Conservation (phyloP, 1,139 yeast species). For the Diutina rugosa region DNA sequence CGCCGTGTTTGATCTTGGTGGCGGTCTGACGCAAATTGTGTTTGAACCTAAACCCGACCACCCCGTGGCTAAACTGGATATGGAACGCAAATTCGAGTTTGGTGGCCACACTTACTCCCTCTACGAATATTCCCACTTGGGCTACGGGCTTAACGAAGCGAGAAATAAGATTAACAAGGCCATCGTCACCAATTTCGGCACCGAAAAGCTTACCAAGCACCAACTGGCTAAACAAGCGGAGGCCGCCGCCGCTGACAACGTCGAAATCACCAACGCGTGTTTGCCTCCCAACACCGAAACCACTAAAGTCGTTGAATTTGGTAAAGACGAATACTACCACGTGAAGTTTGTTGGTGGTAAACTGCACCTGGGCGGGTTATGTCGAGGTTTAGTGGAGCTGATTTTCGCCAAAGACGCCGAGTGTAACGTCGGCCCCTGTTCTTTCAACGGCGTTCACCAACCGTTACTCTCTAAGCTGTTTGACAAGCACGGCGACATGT, state of each 20-base stretch:
- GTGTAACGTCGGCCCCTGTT: conserved; percentile 72
- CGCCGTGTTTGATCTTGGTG: conserved; percentile 95
- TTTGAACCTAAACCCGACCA: conserved; percentile 74
- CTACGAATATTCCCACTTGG: conserved; percentile 91
- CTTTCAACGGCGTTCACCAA: conserved; percentile 94
- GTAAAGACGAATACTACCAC: conserved; percentile 34
- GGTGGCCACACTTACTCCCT: conserved; percentile 74
- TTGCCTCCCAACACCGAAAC: conserved; percentile 61
- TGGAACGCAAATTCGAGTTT: conserved; percentile 65
- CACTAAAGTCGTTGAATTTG: conserved; percentile 44
- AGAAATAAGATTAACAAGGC: conserved; percentile 65
- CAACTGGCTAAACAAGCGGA: conserved; percentile 20
- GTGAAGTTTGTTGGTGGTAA: conserved; percentile 69
- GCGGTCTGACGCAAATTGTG: conserved; percentile 97
- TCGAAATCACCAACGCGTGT: conserved; percentile 64
- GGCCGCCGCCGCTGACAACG: conserved; percentile 23
- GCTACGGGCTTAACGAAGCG: conserved; percentile 92
- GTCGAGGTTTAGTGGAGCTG: conserved; percentile 73
- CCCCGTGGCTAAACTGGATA: conserved; percentile 74
- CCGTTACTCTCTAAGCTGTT: conserved; percentile 78
- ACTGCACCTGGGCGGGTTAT: conserved; percentile 43
- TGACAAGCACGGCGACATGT: conserved; percentile 60
- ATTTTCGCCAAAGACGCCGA: conserved; percentile 71
- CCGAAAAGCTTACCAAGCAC: conserved; percentile 17
- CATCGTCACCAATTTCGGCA: conserved; percentile 38